Evolutionary conservation across 2,329 filamentous ascomycete genomes (phyloP).

Genomic region (Talaromyces sp.): DNA sequence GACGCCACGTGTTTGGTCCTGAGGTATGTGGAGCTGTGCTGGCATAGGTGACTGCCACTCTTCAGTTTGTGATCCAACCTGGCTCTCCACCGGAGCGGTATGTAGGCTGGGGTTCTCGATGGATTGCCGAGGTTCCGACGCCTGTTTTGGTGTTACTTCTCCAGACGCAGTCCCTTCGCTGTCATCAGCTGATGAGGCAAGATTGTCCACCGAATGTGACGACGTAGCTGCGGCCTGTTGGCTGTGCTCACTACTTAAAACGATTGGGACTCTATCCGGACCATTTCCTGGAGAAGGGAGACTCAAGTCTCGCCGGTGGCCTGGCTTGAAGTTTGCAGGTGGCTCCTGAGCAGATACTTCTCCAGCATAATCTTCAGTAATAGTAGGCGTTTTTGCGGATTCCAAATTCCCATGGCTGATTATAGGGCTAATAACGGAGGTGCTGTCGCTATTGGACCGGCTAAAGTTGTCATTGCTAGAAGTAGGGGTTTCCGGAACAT

Average conservation of each 20-base stretch:
- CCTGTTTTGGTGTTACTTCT: slow-evolving; percentile 10
- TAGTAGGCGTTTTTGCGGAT: slow-evolving; percentile 47
- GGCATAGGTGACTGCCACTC: slow-evolving; percentile 16
- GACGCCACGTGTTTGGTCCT: slow-evolving; percentile 19
- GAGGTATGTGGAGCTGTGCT: slow-evolving; percentile 30
- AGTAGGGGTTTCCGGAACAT: slow-evolving; percentile 51
- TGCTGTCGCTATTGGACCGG: slow-evolving; percentile 60
- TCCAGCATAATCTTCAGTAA: slow-evolving; percentile 48
- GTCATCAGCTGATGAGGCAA: not conserved
- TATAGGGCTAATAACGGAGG: slow-evolving; percentile 61
- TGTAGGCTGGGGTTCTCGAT: not conserved
- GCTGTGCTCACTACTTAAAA: slow-evolving; percentile 41
- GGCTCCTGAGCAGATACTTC: slow-evolving; percentile 26
- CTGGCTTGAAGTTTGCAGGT: slow-evolving; percentile 42
- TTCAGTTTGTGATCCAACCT: not conserved
- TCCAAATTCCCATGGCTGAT: slow-evolving; percentile 43
- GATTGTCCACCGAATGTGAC: slow-evolving; percentile 15
- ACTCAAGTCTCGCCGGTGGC: slow-evolving; percentile 55
- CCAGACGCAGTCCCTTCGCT: slow-evolving; percentile 1
- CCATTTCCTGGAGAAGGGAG: slow-evolving; percentile 57
- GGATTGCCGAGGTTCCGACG: slow-evolving; percentile 4
- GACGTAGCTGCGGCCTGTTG: slow-evolving; percentile 42
- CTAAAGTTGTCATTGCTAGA: slow-evolving; percentile 52
- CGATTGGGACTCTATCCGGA: slow-evolving; percentile 55
- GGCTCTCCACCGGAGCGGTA: not conserved